Conservation (phyloP, 768 basidiomycete species). For the Hygrocybe punicea region DNA sequence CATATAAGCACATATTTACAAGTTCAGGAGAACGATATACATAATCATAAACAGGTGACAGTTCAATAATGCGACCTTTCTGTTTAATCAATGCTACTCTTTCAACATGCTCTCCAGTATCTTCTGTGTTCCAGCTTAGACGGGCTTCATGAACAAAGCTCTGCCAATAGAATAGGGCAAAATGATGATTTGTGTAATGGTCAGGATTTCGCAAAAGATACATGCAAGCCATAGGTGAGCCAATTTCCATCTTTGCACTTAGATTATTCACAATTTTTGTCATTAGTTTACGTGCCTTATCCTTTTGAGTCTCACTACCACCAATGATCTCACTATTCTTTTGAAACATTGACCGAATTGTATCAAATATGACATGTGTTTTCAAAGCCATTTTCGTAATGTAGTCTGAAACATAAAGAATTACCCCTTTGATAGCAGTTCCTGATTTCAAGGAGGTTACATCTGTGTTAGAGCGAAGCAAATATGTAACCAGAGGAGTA, state of each 20-base stretch:
- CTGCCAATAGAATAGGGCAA: conserved; percentile 18
- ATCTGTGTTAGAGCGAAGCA: conserved; percentile 38
- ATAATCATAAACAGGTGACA: conserved; percentile 27
- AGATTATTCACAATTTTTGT: conserved; percentile 30
- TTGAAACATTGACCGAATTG: conserved; percentile 21
- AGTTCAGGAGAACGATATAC: conserved; percentile 21
- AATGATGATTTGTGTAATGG: conserved; percentile 31
- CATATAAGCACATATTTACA: conserved; percentile 25
- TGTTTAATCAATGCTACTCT: conserved; percentile 20
- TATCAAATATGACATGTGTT: conserved; percentile 34
- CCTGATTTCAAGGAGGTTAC: conserved; percentile 32
- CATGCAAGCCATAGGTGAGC: conserved; percentile 26
- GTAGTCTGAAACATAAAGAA: conserved; percentile 38
- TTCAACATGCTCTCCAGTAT: conserved; percentile 10
- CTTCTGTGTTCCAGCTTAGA: conserved; percentile 8
- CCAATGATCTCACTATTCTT: conserved; percentile 21
- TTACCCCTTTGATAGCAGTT: conserved; percentile 33
- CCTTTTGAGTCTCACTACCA: conserved; percentile 1
- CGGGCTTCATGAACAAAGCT: conserved; percentile 16
- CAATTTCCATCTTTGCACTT: conserved; percentile 29
- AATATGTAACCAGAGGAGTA: conserved; percentile 25
- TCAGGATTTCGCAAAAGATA: conserved; percentile 28
- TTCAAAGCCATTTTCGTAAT: conserved; percentile 34
- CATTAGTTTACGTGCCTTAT: conserved; percentile 21
- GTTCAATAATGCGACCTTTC: conserved; percentile 13